Evolutionary conservation across 1,284 basidiomycete species (phyloP), one percentile per base, ranked within the genome.

Genomic region (Sutorius eximius): DNA sequence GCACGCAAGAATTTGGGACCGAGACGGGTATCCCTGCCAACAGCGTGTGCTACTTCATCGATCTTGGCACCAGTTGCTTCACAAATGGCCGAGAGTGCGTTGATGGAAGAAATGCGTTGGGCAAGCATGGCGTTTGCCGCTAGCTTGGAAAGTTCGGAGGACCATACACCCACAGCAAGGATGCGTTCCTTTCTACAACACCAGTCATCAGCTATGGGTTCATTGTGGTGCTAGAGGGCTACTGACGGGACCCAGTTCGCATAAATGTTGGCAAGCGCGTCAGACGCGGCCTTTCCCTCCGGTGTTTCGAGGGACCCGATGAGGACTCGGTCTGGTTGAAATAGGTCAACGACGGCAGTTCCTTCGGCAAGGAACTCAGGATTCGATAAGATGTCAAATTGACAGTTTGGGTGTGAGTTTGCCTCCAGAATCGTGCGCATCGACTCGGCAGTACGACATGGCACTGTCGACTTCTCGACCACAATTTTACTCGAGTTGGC

Each of bases 31-130:
- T 99, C 97, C 64, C 87, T 88, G 32, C 96, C 96, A 68, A 98
- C 90, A 11, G 97, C 95, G 69, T 92, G 83, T 3, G 97, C 89
- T 60, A 99, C 96, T 76, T 99, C 97, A 74, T 98, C 94, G 56
- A 99, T 94, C 79, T 96, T 96, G 55, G 97, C 97, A 49, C 96
- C 97, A 7, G 97, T 99, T n/a, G 94, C 95, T 76, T 99, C 97
- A 73, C 97, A 99, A 71, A 99, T 98, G 51, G 97, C 97, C 24
- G 95, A 96, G 41, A 99, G 88, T 13, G 96, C 94, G 72, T 99
- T 99, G 79, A 99, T 83, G 53, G 94, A 97, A 10, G 96, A 98
- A 74, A 99, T 99, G 61, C 97, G 91, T 74, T 95, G 93, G 10
- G 96, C 97, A 56, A 99, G 88, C 88, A 99, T 93, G 47, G 96